Percentiles rank a stretch among this genome's conserved stretches.
These are phyloP conservation scores for Penicillium corylophilum DNA, from an alignment of 2,329 filamentous ascomycete genomes.

Conservation along the genomic window DNA sequence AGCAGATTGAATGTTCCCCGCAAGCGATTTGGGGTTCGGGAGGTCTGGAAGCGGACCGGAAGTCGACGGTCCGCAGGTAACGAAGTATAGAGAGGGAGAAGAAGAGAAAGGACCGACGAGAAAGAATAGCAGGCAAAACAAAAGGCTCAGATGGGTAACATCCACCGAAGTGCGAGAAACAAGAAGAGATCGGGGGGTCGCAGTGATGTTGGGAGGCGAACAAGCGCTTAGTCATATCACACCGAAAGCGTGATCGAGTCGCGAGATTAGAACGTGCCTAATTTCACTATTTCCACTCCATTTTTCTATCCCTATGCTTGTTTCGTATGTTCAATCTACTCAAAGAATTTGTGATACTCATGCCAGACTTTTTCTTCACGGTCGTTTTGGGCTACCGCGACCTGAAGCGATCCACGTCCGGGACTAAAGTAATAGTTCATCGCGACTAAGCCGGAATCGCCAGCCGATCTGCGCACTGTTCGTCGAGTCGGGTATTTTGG, in stretches of 20 bases:
- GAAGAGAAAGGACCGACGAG: constrained; percentile 8
- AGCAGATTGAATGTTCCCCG: constrained; percentile 18
- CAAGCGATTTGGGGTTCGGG: constrained; percentile 25
- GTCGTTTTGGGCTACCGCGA: constrained; percentile 1
- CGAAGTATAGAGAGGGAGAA: neutral
- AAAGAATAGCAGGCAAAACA: constrained; percentile 16
- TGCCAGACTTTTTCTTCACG: neutral
- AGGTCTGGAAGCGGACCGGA: constrained; percentile 17
- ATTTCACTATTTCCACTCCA: no score
- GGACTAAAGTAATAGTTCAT: constrained; percentile 8
- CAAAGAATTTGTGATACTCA: neutral
- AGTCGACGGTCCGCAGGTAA: neutral
- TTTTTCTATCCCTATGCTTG: neutral
- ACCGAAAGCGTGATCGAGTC: constrained; percentile 12
- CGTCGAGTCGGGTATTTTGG: constrained; percentile 7
- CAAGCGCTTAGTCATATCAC: constrained; percentile 19
- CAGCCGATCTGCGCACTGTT: constrained; percentile 11
- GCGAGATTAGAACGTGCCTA: constrained; percentile 2
- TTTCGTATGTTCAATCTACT: neutral
- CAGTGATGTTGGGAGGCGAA: constrained; percentile 4
- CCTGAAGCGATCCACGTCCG: constrained; percentile 2
- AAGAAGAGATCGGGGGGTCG: constrained; percentile 4
- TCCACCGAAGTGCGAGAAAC: constrained; percentile 9
- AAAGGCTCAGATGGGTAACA: constrained; percentile 7
- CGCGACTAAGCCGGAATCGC: constrained; percentile 6